phyloP scores from a whole-genome alignment of 768 basidiomycete genomes.

The Mycena amicta region DNA sequence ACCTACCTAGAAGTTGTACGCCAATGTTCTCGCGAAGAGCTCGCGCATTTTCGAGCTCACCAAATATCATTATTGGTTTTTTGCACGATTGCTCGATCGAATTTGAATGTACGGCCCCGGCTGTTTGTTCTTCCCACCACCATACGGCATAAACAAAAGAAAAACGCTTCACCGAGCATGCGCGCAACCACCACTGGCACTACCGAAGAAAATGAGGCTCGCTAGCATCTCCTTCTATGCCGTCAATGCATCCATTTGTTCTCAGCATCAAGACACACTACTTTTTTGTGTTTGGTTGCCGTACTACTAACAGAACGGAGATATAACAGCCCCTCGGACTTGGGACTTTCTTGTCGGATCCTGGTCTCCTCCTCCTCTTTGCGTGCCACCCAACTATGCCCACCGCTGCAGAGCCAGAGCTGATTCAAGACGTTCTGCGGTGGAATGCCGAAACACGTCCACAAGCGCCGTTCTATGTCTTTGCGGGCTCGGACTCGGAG shows the following conservation, averaged over 20 bases:
- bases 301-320: neutral
- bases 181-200: no score
- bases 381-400: neutral
- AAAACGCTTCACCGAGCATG: no score
- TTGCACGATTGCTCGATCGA: neutral
- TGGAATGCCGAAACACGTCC: neutral
- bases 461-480: neutral
- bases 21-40: constrained; percentile 27
- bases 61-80: constrained; percentile 10
- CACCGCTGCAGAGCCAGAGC: neutral
- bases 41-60: constrained; percentile 23
- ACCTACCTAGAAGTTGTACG: no score
- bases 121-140: neutral
- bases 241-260: neutral
- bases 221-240: neutral
- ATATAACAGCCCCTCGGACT: neutral
- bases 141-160: no score
- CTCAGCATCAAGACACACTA: neutral
- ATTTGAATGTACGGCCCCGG: neutral
- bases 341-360: no score
- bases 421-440: neutral
- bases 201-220: no score
- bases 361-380: no score
- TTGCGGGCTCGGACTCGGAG: neutral
- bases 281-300: neutral